Evolutionary conservation across 805 yeast genomes (phyloP).

Genomic region (Jamesozyma lodderae): DNA sequence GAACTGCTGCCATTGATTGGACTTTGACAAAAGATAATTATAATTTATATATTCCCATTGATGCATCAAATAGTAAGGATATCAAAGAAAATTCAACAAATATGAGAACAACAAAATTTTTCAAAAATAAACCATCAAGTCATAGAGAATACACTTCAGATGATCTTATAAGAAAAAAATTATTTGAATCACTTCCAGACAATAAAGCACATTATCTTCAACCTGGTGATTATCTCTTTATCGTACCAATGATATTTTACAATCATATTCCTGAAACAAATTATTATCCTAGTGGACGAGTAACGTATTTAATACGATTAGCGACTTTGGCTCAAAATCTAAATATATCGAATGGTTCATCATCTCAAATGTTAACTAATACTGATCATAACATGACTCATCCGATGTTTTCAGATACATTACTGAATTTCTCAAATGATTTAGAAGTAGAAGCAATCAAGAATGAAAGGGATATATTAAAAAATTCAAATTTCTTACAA

Average conservation of each 20-base stretch:
- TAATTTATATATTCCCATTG: constrained; percentile 15
- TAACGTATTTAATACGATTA: constrained; percentile 15
- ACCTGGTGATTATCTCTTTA: constrained; percentile 62
- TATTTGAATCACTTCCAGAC: background rate
- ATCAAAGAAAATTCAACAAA: background rate
- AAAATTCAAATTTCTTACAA: constrained; percentile 1
- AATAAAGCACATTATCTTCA: constrained; percentile 21
- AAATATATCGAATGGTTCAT: background rate
- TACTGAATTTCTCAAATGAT: background rate
- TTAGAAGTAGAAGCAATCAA: background rate
- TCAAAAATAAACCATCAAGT: background rate
- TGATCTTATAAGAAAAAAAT: background rate
- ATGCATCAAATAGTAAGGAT: background rate
- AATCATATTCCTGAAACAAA: constrained; percentile 43
- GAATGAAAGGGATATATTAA: background rate
- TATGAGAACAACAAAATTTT: background rate
- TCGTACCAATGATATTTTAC: constrained; percentile 53
- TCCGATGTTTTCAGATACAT: background rate
- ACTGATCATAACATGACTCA: background rate
- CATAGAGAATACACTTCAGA: background rate
- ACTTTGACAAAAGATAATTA: constrained; percentile 14
- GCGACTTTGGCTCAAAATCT: constrained; percentile 5
- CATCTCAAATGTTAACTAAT: no score
- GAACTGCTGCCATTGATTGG: constrained; percentile 22
- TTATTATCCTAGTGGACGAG: constrained; percentile 31